Percentiles rank a stretch among this genome's conserved stretches.
phyloP scores from a whole-genome alignment of 495 filamentous ascomycete genomes.

The Acidomyces sp. region DNA sequence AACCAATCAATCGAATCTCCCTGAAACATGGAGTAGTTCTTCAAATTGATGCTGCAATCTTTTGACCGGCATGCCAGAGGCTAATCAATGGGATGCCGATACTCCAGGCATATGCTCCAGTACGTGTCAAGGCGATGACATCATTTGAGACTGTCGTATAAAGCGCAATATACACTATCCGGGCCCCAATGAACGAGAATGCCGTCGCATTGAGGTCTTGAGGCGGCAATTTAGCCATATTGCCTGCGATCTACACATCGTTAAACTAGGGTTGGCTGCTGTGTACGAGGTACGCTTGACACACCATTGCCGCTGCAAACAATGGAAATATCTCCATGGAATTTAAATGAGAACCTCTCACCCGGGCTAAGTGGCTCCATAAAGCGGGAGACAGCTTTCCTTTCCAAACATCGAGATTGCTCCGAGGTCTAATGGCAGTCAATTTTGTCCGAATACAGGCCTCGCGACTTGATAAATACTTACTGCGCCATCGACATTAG shows the following conservation, averaged over 20 bases:
- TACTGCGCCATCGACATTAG: constrained; percentile 8
- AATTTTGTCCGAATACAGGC: not conserved
- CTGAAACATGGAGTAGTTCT: not conserved
- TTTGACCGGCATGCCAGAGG: constrained; percentile 8
- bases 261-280: too few species aligned
- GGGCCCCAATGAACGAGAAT: constrained; percentile 8
- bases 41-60: not conserved
- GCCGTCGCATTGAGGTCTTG: constrained; percentile 11
- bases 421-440: constrained; percentile 4
- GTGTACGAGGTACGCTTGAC: not conserved
- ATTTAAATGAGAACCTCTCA: constrained; percentile 9
- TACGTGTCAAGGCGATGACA: constrained; percentile 6
- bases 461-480: not conserved
- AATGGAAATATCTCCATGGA: constrained; percentile 14
- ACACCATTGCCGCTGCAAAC: constrained; percentile 12
- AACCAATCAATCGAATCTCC: not conserved
- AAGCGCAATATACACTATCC: constrained; percentile 7
- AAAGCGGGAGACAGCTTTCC: constrained; percentile 5
- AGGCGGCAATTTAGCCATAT: constrained; percentile 8
- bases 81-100: constrained; percentile 7
- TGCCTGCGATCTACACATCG: constrained; percentile 7
- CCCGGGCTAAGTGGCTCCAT: constrained; percentile 9
- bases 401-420: constrained; percentile 13
- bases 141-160: constrained; percentile 9
- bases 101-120: constrained; percentile 13